Percentiles rank a stretch among this genome's conserved stretches.
Evolutionary conservation across 176 grass and related monocot genomes (phyloP).

Genomic region (Juncus inflexus): DNA sequence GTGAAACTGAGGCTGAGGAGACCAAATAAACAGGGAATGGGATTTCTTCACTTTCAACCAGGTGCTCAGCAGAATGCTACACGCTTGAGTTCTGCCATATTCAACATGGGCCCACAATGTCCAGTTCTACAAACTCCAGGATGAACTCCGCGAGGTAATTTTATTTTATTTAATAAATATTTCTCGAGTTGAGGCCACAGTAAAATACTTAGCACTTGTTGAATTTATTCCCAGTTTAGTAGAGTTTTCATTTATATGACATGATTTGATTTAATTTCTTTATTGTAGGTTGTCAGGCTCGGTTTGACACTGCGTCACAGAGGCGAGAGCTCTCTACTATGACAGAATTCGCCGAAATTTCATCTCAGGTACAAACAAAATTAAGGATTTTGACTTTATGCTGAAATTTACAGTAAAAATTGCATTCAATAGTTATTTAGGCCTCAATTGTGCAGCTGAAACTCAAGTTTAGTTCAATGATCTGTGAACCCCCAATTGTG

Average conservation of each 20-base stretch:
- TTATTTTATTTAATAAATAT: background rate
- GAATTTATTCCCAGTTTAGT: background rate
- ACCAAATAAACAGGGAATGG: conserved; percentile 43
- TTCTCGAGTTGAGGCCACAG: background rate
- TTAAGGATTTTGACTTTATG: too few relatives aligned
- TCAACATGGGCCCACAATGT: conserved; percentile 63
- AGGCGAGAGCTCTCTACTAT: conserved; percentile 87
- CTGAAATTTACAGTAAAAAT: too few relatives aligned
- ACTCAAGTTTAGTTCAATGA: too few relatives aligned
- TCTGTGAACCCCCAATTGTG: too few relatives aligned
- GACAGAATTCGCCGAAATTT: conserved; percentile 96
- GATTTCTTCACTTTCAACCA: conserved; percentile 85
- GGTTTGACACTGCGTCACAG: conserved; percentile 93
- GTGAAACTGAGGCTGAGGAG: conserved; percentile 69
- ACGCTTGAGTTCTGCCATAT: conserved; percentile 67
- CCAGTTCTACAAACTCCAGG: conserved; percentile 93
- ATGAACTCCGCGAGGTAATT: conserved; percentile 79
- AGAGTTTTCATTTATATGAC: background rate
- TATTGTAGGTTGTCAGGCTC: conserved; percentile 30
- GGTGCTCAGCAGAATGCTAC: conserved; percentile 93
- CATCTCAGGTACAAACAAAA: conserved; percentile 56
- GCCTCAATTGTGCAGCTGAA: too few relatives aligned
- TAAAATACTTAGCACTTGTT: background rate
- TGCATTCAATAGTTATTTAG: too few relatives aligned
- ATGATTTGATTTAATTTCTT: too few relatives aligned